phyloP scores from a whole-genome alignment of 257 asterid genomes.

The Solanum rostratum region DNA sequence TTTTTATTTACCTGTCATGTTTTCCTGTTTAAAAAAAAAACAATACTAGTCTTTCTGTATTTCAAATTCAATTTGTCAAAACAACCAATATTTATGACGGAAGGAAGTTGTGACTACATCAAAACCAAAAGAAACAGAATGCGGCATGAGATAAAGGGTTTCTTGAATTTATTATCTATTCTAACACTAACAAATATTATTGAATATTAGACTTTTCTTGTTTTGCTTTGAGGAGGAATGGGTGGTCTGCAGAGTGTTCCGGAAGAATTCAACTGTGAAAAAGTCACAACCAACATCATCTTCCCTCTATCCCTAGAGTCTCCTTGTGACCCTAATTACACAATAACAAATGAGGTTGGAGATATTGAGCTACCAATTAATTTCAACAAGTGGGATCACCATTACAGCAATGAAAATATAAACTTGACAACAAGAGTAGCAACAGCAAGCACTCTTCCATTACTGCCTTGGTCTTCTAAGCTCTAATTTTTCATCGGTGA shows the following conservation, averaged over 20 bases:
- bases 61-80: too few species aligned
- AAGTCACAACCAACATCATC: slow-evolving; percentile 39
- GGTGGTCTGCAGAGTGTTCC: slow-evolving; percentile 79
- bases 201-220: neutral
- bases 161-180: neutral
- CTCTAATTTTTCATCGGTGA: slow-evolving; percentile 37
- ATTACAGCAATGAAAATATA: slow-evolving; percentile 4
- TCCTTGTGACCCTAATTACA: slow-evolving; percentile 26
- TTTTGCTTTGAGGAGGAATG: slow-evolving; percentile 58
- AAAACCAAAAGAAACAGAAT: neutral
- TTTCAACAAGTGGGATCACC: slow-evolving; percentile 19
- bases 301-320: slow-evolving; percentile 49
- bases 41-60: too few species aligned
- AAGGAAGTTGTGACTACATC: neutral
- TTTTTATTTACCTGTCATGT: too few species aligned
- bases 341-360: slow-evolving; percentile 32
- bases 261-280: slow-evolving; percentile 48
- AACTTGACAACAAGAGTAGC: slow-evolving; percentile 9
- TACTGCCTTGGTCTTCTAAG: slow-evolving; percentile 48
- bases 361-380: slow-evolving; percentile 40
- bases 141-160: neutral
- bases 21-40: too few species aligned
- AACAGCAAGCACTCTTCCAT: slow-evolving; percentile 19
- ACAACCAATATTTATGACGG: neutral
- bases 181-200: neutral